These are phyloP conservation scores for Alisma plantagoaquatica DNA, from an alignment of 106 monocot genomes.

Conservation along the genomic window DNA sequence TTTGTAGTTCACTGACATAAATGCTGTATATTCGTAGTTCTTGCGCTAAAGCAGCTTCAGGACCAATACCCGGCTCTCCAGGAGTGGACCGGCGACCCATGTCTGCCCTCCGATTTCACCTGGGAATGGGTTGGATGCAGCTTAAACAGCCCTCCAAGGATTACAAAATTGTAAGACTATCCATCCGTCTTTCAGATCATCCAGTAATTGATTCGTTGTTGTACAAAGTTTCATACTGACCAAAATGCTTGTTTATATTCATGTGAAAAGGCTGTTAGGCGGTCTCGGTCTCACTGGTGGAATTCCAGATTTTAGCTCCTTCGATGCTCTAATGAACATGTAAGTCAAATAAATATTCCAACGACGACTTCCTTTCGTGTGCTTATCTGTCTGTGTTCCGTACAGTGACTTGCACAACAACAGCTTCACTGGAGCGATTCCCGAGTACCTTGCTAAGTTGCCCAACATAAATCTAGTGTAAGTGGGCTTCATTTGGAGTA, in stretches of 20 bases:
- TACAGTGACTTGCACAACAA: conserved; percentile 5
- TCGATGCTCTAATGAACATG: neutral
- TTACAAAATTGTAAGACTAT: neutral
- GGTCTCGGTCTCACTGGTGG: neutral
- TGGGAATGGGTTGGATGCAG: conserved; percentile 7
- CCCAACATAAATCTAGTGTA: conserved; percentile 1
- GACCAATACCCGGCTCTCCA: neutral
- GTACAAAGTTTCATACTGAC: neutral
- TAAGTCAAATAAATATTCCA: neutral
- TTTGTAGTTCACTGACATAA: neutral
- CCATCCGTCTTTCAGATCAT: neutral
- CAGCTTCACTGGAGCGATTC: neutral
- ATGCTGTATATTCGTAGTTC: neutral
- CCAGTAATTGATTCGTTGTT: neutral
- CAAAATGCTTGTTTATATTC: neutral
- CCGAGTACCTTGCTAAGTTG: neutral
- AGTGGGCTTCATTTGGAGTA: neutral
- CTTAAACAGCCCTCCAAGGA: neutral
- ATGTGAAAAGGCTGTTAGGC: neutral
- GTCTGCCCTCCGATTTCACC: neutral
- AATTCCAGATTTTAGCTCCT: neutral
- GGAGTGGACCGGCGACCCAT: neutral
- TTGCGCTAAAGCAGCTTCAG: neutral
- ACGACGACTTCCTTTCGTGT: neutral
- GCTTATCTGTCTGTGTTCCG: neutral